phyloP scores from a whole-genome alignment of 2,329 filamentous ascomycete species.

The Alternaria burnsii region DNA sequence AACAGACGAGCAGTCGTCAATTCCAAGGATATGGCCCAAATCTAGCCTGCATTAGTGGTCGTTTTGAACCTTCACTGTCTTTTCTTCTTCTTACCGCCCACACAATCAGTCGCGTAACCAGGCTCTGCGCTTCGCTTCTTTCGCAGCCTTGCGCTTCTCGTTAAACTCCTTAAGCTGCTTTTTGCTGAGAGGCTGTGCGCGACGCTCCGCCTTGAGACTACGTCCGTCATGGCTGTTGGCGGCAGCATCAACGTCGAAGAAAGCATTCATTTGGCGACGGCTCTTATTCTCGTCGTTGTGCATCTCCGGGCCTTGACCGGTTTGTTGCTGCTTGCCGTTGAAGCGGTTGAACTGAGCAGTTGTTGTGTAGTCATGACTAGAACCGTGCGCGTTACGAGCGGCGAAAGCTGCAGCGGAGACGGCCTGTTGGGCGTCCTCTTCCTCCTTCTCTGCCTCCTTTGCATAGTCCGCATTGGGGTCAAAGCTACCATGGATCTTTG shows the following conservation, averaged over 20 bases:
- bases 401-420: constrained; percentile 40
- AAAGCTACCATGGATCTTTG: constrained; percentile 94
- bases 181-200: constrained; percentile 83
- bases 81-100: constrained; percentile 42
- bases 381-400: constrained; percentile 28
- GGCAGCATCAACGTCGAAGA: constrained; percentile 94
- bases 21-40: constrained; percentile 14
- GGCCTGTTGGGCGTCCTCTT: constrained; percentile 45
- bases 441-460: constrained; percentile 52
- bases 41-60: constrained; percentile 42
- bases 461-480: constrained; percentile 97
- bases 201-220: constrained; percentile 89
- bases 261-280: constrained; percentile 87
- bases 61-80: constrained; percentile 23
- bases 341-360: constrained; percentile 89
- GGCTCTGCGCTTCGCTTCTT: constrained; percentile 91
- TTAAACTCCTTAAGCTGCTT: constrained; percentile 90
- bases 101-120: constrained; percentile 81
- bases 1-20: constrained; percentile 11
- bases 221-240: constrained; percentile 90
- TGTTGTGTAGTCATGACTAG: constrained; percentile 65
- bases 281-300: constrained; percentile 90
- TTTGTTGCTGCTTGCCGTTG: constrained; percentile 81
- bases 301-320: constrained; percentile 72
- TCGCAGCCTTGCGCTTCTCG: constrained; percentile 85